These are phyloP conservation scores for Cystobasidium sp. DNA, from an alignment of 1,284 basidiomycete species.

Conservation along the genomic window DNA sequence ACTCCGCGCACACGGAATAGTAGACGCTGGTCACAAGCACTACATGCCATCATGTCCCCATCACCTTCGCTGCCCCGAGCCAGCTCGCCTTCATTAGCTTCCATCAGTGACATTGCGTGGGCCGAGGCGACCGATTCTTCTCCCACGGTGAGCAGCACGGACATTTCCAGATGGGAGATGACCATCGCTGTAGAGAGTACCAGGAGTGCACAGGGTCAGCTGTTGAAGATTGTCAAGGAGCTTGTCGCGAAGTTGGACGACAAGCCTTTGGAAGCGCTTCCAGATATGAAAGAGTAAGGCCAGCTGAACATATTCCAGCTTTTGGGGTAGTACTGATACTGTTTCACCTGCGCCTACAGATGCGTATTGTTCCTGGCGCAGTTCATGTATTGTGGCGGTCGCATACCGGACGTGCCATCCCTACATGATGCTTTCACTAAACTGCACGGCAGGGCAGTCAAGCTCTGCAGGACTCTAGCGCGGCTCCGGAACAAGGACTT, in stretches of 20 bases:
- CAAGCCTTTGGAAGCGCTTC: not conserved
- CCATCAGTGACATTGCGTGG: slow-evolving; percentile 8
- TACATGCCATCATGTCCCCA: slow-evolving; percentile 35
- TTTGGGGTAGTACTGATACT: not conserved
- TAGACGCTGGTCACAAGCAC: slow-evolving; percentile 15
- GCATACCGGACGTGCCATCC: not conserved
- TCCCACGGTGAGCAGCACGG: slow-evolving; percentile 5
- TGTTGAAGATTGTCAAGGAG: slow-evolving; percentile 1
- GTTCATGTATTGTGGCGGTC: slow-evolving; percentile 17
- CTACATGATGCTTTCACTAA: slow-evolving; percentile 1
- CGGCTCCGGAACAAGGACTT: not conserved
- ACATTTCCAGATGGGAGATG: slow-evolving; percentile 11
- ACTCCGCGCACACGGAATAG: slow-evolving; percentile 14
- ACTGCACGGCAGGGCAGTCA: not conserved
- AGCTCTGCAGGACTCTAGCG: slow-evolving; percentile 4
- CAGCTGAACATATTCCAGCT: not conserved
- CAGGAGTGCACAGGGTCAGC: slow-evolving; percentile 22
- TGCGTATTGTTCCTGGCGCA: slow-evolving; percentile 16
- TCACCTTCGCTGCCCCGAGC: slow-evolving; percentile 26
- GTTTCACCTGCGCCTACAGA: not conserved
- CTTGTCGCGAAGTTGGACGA: not conserved
- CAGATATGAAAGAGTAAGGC: slow-evolving; percentile 21
- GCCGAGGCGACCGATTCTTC: slow-evolving; percentile 7
- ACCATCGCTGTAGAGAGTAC: slow-evolving; percentile 1
- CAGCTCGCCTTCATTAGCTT: not conserved